Conservation (phyloP, 2,329 filamentous ascomycete genomes). For the Diaporthe destruens region DNA sequence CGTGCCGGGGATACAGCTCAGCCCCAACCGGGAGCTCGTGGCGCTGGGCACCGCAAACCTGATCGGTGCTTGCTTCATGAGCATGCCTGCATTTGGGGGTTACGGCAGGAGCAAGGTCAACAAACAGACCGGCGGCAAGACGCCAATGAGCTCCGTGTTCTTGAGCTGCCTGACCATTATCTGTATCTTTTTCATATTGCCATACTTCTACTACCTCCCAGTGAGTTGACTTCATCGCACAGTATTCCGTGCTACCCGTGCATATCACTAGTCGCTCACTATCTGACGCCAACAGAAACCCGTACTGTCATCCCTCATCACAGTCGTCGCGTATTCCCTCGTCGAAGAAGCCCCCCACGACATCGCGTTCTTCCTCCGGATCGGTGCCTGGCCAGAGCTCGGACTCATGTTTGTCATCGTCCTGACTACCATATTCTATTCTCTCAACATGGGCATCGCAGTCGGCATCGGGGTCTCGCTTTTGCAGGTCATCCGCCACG, state of each 20-base stretch:
- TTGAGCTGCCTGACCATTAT: slow-evolving; percentile 85
- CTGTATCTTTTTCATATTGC: slow-evolving; percentile 84
- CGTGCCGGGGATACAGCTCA: slow-evolving; percentile 84
- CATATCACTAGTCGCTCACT: too few species aligned
- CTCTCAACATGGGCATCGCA: slow-evolving; percentile 91
- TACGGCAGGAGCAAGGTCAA: slow-evolving; percentile 98
- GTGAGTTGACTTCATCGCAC: slow-evolving; percentile 66
- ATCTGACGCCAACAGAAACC: slow-evolving; percentile 75
- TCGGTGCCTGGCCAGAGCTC: slow-evolving; percentile 88
- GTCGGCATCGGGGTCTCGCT: slow-evolving; percentile 93
- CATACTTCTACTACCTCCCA: slow-evolving; percentile 96
- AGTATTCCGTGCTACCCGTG: background rate
- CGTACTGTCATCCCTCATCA: slow-evolving; percentile 93
- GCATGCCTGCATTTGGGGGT: slow-evolving; percentile 92
- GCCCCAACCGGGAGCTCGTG: slow-evolving; percentile 92
- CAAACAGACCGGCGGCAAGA: slow-evolving; percentile 89
- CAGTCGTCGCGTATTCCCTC: slow-evolving; percentile 92
- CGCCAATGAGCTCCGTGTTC: slow-evolving; percentile 92
- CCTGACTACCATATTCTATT: slow-evolving; percentile 93
- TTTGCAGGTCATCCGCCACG: slow-evolving; percentile 89
- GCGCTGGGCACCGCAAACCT: slow-evolving; percentile 92
- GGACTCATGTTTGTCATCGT: slow-evolving; percentile 92
- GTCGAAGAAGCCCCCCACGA: slow-evolving; percentile 97
- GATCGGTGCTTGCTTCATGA: slow-evolving; percentile 92
- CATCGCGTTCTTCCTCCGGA: slow-evolving; percentile 87